Evolutionary conservation across 2,329 filamentous ascomycete species (phyloP).

Genomic region (Xylogone sp.): DNA sequence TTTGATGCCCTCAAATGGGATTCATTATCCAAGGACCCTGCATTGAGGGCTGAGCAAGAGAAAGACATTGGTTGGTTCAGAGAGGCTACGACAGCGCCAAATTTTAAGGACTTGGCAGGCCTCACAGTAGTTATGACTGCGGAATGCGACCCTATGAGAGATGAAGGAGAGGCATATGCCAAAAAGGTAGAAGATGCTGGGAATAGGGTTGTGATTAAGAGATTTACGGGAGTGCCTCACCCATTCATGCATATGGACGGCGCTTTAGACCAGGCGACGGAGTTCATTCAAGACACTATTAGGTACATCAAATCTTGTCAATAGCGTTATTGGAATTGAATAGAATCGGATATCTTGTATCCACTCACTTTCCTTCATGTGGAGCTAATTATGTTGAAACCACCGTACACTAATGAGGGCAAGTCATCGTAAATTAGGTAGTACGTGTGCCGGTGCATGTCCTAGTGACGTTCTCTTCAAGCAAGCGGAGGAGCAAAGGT

Average conservation of each 20-base stretch:
- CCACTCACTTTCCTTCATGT: too few species aligned
- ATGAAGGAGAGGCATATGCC: constrained; percentile 46
- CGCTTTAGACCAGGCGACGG: constrained; percentile 26
- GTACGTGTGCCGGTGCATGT: too few species aligned
- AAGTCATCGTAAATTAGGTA: too few species aligned
- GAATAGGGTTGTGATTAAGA: constrained; percentile 39
- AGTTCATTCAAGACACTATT: constrained; percentile 29
- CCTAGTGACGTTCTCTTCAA: too few species aligned
- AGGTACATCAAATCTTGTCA: not conserved
- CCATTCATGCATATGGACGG: constrained; percentile 46
- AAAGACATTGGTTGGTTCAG: constrained; percentile 20
- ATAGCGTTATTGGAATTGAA: not conserved
- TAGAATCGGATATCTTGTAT: not conserved
- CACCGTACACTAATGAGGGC: too few species aligned
- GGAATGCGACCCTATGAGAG: constrained; percentile 40
- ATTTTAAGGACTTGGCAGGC: constrained; percentile 30
- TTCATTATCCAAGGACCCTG: constrained; percentile 17
- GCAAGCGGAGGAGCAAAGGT: too few species aligned
- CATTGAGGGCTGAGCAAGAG: constrained; percentile 15
- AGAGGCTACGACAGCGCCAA: constrained; percentile 32
- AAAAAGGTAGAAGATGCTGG: constrained; percentile 38
- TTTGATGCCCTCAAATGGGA: constrained; percentile 33
- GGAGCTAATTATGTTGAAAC: too few species aligned
- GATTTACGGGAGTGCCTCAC: constrained; percentile 45
- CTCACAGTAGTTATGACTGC: constrained; percentile 38